Conservation (phyloP, 2,329 filamentous ascomycete species). For the Plectosphaerella cucumerina region DNA sequence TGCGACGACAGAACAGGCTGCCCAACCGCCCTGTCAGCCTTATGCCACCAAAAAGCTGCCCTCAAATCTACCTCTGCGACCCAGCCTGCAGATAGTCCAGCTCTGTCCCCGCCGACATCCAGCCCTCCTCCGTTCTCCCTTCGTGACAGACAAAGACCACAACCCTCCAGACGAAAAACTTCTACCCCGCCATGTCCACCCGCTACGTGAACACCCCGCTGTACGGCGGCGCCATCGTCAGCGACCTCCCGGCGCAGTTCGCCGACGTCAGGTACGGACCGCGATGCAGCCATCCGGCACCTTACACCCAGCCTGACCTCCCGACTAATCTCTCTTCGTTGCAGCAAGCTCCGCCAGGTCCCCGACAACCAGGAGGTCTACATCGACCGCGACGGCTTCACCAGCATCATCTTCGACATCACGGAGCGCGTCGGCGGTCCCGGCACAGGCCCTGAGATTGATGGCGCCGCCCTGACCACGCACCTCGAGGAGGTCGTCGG, state of each 20-base stretch:
- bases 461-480: conserved; percentile 65
- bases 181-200: conserved; percentile 34
- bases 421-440: conserved; percentile 68
- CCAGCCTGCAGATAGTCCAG: too few relatives aligned
- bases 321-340: neutral
- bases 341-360: conserved; percentile 67
- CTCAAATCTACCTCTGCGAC: too few relatives aligned
- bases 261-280: conserved; percentile 65
- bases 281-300: neutral
- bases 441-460: conserved; percentile 51
- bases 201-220: conserved; percentile 56
- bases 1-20: too few relatives aligned
- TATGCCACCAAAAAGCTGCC: too few relatives aligned
- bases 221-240: conserved; percentile 68
- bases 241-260: conserved; percentile 64
- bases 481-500: conserved; percentile 68
- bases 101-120: conserved; percentile 1
- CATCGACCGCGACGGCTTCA: conserved; percentile 78
- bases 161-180: neutral
- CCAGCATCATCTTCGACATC: conserved; percentile 86
- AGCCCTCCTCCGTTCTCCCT: neutral
- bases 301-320: neutral
- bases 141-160: neutral
- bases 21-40: too few relatives aligned
- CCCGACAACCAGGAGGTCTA: conserved; percentile 91